Evolutionary conservation across 2,329 filamentous ascomycete species (phyloP), one percentile per base, ranked within the genome.

Genomic region (Plenodomus biglobosus): DNA sequence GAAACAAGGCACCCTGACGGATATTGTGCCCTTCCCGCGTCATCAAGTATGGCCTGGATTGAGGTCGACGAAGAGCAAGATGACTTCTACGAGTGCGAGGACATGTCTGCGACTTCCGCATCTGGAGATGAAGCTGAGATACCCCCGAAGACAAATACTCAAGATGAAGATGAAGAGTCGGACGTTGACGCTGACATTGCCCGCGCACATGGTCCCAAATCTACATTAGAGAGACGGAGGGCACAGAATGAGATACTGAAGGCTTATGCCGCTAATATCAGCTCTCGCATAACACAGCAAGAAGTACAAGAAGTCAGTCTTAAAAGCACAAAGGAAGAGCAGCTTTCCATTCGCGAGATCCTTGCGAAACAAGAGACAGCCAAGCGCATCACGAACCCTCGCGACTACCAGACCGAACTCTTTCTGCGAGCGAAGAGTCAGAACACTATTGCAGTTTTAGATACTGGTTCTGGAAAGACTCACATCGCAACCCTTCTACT

Each of bases 391-490:
- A 81, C 84, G 10, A 87, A 85, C 44, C 90, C 92, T 0, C 81
- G 92, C 40, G 90, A 96, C 62, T 99, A 97, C 64, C 94, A 99
- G 69, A 76, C 89, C 11, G 92, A 97, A 66, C 80, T 99, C 0
- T 97, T 94, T 63, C 90, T 96, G 69, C 83, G 83, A 55, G 92
- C 94, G 3, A 96, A 94, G 65, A 66, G 81, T 42, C 82, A 86
- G 58, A 99, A 99, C 65, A 88, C 86, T 7, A 95, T 99, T 58
- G 92, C 94, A 1, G 94, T 99, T 1, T 80, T 97, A 1, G 91
- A 95, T 64, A 96, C 92, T n/a, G 90, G 94, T 11, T 91, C 90
- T 3, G 94, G 94, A 2, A 99, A 99, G 73, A 99, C 94, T 0
- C 78, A 96, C n/a, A 96, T 99, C 59, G 92, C 94, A 0, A 91